Percentiles rank a stretch among this genome's conserved stretches.
Evolutionary conservation across 108 stramenopile species (phyloP).

Genomic region (Fragilariopsis cylindrus): DNA sequence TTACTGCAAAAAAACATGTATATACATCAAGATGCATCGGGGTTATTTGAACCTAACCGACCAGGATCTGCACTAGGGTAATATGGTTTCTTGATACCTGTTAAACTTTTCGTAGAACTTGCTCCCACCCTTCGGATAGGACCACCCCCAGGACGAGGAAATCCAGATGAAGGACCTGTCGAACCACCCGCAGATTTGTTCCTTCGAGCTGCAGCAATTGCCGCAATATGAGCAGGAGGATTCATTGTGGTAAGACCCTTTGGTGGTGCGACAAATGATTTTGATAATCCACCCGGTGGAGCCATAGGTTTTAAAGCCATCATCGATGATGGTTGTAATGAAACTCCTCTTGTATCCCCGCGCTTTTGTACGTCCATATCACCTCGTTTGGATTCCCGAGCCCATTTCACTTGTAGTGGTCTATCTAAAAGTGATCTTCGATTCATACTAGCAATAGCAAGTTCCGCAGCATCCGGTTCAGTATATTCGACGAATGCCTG

Average conservation of each 20-base stretch:
- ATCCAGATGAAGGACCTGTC: constrained; percentile 23
- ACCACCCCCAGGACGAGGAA: constrained; percentile 75
- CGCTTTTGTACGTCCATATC: constrained; percentile 42
- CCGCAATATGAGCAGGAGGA: constrained; percentile 53
- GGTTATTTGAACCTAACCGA: constrained; percentile 54
- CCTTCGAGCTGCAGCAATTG: constrained; percentile 46
- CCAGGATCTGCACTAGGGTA: constrained; percentile 83
- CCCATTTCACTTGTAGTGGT: constrained; percentile 74
- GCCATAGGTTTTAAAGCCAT: constrained; percentile 33
- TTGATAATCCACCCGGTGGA: constrained; percentile 45
- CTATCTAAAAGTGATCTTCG: constrained; percentile 62
- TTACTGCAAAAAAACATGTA: not conserved
- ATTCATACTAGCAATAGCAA: constrained; percentile 77
- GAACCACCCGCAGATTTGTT: constrained; percentile 20
- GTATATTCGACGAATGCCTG: constrained; percentile 90
- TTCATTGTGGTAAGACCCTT: constrained; percentile 24
- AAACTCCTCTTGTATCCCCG: constrained; percentile 17
- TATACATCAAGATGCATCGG: not conserved
- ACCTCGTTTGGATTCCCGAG: constrained; percentile 82
- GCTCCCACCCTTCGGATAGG: constrained; percentile 64
- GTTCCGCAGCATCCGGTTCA: constrained; percentile 79
- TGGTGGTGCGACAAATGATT: constrained; percentile 25
- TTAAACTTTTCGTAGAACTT: constrained; percentile 36
- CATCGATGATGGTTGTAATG: not conserved
- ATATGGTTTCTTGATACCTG: constrained; percentile 60